These are phyloP conservation scores for Fusarium agapanthi DNA, from an alignment of 2,329 filamentous ascomycete genomes.

Conservation along the genomic window DNA sequence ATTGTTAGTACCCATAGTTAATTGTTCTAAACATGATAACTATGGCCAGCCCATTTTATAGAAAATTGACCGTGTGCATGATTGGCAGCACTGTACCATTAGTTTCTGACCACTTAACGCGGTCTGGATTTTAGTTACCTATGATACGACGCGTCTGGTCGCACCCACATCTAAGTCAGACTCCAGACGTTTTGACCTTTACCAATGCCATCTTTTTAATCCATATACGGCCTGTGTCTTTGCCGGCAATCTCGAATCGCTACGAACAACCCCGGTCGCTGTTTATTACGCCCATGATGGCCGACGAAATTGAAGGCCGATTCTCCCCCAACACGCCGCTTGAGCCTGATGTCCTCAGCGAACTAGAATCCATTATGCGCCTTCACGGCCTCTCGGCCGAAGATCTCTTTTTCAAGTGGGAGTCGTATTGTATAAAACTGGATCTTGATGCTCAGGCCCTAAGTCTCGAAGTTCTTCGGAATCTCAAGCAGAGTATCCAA, in stretches of 20 bases:
- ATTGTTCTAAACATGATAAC: neutral
- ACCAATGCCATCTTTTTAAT: conserved; percentile 12
- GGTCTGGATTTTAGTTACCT: conserved; percentile 20
- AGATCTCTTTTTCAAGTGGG: conserved; percentile 98
- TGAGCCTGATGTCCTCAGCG: conserved; percentile 78
- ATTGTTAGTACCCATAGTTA: neutral
- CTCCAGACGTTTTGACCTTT: conserved; percentile 25
- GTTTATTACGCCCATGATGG: conserved; percentile 44
- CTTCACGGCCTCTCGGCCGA: conserved; percentile 83
- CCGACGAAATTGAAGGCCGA: conserved; percentile 46
- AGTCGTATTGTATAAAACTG: conserved; percentile 96
- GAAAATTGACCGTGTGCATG: neutral
- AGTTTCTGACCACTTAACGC: conserved; percentile 32
- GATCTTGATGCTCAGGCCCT: conserved; percentile 77
- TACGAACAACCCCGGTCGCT: neutral
- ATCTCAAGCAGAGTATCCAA: conserved; percentile 87
- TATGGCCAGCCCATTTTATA: neutral
- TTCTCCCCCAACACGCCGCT: conserved; percentile 60
- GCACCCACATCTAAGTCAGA: conserved; percentile 15
- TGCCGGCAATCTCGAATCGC: neutral
- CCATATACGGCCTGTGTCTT: neutral
- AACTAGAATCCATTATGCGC: conserved; percentile 86
- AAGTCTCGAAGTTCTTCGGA: conserved; percentile 74
- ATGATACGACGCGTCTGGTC: conserved; percentile 30
- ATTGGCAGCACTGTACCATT: neutral